A percentile compares a stretch with the other conserved stretches of the same genome.
Conservation (phyloP, 2,329 filamentous ascomycete genomes). For the Didymella pomorum region DNA sequence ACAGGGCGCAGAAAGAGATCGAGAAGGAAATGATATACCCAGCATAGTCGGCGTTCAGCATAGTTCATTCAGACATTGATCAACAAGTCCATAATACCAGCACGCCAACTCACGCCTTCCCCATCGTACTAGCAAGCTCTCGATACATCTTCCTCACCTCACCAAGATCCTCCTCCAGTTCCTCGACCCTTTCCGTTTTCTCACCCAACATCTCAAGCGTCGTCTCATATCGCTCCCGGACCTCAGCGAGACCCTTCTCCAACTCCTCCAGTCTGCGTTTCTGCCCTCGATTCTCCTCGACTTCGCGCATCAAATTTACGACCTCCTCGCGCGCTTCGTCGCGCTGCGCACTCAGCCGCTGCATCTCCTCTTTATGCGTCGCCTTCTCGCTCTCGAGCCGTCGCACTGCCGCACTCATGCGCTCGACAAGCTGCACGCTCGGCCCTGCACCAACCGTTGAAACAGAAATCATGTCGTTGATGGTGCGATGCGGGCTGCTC, state of each 20-base stretch:
- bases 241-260: slow-evolving; percentile 70
- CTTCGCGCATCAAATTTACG: slow-evolving; percentile 86
- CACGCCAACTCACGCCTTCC: not conserved
- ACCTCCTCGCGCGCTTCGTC: slow-evolving; percentile 93
- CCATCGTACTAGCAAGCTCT: slow-evolving; percentile 84
- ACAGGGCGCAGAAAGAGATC: not conserved
- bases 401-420: slow-evolving; percentile 92
- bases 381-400: slow-evolving; percentile 92
- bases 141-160: slow-evolving; percentile 97
- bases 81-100: no score
- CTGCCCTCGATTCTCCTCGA: slow-evolving; percentile 72
- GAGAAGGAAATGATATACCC: slow-evolving; percentile 12
- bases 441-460: slow-evolving; percentile 91
- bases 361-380: slow-evolving; percentile 84
- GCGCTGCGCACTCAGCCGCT: slow-evolving; percentile 79
- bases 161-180: slow-evolving; percentile 84
- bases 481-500: slow-evolving; percentile 71
- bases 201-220: slow-evolving; percentile 94
- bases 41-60: slow-evolving; percentile 17
- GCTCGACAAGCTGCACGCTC: slow-evolving; percentile 92
- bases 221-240: slow-evolving; percentile 84
- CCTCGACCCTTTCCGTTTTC: slow-evolving; percentile 94
- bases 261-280: slow-evolving; percentile 69
- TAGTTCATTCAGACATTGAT: not conserved
- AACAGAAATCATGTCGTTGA: slow-evolving; percentile 79